Conservation (phyloP, 1,284 basidiomycete genomes). For the Pseudozyma tsukubaensis region DNA sequence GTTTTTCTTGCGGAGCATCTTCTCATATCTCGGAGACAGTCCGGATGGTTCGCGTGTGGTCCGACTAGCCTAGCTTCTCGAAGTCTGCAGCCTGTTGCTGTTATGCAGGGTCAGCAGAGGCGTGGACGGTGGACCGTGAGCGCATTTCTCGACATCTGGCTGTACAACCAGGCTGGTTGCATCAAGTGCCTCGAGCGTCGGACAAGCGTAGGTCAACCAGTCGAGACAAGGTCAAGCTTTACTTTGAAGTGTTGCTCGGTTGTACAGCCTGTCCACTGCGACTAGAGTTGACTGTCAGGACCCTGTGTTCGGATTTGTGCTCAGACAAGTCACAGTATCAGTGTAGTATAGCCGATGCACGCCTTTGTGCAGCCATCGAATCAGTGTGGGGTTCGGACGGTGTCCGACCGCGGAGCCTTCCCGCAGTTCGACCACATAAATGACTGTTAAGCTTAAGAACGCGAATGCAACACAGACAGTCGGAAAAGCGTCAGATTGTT, state of each 20-base stretch:
- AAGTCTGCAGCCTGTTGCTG: background rate
- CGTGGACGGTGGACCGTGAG: conserved; percentile 8
- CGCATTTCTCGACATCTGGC: background rate
- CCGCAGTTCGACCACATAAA: too few relatives aligned
- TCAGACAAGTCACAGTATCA: background rate
- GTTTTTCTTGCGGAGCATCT: too few relatives aligned
- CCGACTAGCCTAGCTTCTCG: background rate
- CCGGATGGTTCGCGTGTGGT: conserved; percentile 17
- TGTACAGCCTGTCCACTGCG: too few relatives aligned
- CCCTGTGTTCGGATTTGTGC: conserved; percentile 1
- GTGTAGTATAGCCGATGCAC: background rate
- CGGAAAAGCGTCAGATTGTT: too few relatives aligned
- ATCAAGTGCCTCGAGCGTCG: too few relatives aligned
- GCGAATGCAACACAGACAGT: too few relatives aligned
- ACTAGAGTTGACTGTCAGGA: too few relatives aligned
- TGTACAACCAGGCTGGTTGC: background rate
- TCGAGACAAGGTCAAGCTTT: too few relatives aligned
- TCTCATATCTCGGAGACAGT: conserved; percentile 14
- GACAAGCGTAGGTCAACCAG: background rate
- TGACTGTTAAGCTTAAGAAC: too few relatives aligned
- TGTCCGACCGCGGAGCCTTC: conserved; percentile 24
- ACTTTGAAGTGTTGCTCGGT: too few relatives aligned
- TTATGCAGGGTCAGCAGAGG: background rate
- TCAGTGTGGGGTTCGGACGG: conserved; percentile 26
- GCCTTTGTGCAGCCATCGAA: conserved; percentile 1